These are phyloP conservation scores for Arabis hirsuta DNA, from an alignment of 345 rosid genomes.

Conservation along the genomic window DNA sequence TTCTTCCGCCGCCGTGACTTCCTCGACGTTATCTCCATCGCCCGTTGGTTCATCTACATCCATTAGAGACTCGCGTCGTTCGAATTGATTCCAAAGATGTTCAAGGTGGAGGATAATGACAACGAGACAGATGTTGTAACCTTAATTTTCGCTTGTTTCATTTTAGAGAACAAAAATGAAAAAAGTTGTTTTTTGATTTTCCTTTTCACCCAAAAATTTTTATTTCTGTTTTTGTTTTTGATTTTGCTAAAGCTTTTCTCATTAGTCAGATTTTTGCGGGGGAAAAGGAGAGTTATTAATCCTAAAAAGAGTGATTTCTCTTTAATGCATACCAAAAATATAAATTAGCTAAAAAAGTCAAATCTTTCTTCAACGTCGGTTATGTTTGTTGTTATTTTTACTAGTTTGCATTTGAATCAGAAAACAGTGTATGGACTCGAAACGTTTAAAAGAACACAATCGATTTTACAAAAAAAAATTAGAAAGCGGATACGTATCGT, in stretches of 20 bases:
- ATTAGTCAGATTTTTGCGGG: too few species aligned
- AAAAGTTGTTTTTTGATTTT: neutral
- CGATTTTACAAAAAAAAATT: too few species aligned
- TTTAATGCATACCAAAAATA: too few species aligned
- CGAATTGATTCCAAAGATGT: slow-evolving; percentile 32
- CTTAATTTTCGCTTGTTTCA: slow-evolving; percentile 39
- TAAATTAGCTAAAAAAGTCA: too few species aligned
- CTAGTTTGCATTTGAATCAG: too few species aligned
- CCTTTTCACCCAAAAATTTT: neutral
- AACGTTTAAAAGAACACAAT: too few species aligned
- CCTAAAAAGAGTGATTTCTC: too few species aligned
- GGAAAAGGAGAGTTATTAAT: too few species aligned
- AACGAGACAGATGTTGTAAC: slow-evolving; percentile 24
- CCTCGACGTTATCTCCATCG: slow-evolving; percentile 19
- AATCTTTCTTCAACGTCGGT: too few species aligned
- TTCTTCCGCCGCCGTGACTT: slow-evolving; percentile 18
- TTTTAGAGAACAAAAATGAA: slow-evolving; percentile 12
- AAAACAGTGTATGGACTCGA: too few species aligned
- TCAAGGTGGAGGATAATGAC: slow-evolving; percentile 24
- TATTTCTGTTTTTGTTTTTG: neutral
- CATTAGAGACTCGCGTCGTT: slow-evolving; percentile 36
- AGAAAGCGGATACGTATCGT: too few species aligned
- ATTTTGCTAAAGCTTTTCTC: neutral
- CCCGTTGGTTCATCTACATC: slow-evolving; percentile 30
- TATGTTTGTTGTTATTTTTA: too few species aligned